Conservation (phyloP, 495 filamentous ascomycete genomes). For the Tuber indicum region DNA sequence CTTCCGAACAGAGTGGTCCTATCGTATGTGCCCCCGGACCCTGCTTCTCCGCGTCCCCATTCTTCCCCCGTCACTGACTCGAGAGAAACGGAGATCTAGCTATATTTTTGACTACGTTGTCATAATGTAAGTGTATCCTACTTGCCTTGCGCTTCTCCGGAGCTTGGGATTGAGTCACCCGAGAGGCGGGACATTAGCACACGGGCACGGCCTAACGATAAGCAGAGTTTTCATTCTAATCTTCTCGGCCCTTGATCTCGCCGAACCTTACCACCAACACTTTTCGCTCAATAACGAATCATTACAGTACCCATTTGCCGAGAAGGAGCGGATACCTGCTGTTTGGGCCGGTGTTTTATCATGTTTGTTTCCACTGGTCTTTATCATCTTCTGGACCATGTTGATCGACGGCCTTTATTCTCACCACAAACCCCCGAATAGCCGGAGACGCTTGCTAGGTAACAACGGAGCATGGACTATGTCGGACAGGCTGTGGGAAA, state of each 20-base stretch:
- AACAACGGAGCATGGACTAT: conserved; percentile 55
- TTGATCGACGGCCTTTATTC: conserved; percentile 64
- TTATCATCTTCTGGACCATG: conserved; percentile 67
- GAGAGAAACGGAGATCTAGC: conserved; percentile 40
- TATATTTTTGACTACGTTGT: conserved; percentile 66
- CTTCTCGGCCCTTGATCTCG: conserved; percentile 52
- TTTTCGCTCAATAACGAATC: conserved; percentile 57
- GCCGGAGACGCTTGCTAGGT: conserved; percentile 31
- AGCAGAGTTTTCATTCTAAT: conserved; percentile 48
- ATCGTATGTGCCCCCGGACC: conserved; percentile 21
- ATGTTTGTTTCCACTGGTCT: conserved; percentile 53
- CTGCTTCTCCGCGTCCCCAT: neutral
- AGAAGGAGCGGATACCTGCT: conserved; percentile 64
- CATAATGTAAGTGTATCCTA: conserved; percentile 51
- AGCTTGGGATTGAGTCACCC: conserved; percentile 23
- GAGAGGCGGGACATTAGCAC: conserved; percentile 46
- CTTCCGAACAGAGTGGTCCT: conserved; percentile 27
- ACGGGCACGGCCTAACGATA: conserved; percentile 46
- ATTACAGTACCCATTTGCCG: conserved; percentile 66
- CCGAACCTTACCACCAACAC: conserved; percentile 55
- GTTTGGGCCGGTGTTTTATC: conserved; percentile 52
- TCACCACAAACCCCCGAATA: conserved; percentile 51
- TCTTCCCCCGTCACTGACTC: conserved; percentile 10
- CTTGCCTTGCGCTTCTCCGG: conserved; percentile 19
- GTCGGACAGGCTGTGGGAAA: conserved; percentile 72